Percentiles rank a stretch among this genome's conserved stretches.
Conservation (phyloP, 441 rosid species). For the Aleurites moluccanus region DNA sequence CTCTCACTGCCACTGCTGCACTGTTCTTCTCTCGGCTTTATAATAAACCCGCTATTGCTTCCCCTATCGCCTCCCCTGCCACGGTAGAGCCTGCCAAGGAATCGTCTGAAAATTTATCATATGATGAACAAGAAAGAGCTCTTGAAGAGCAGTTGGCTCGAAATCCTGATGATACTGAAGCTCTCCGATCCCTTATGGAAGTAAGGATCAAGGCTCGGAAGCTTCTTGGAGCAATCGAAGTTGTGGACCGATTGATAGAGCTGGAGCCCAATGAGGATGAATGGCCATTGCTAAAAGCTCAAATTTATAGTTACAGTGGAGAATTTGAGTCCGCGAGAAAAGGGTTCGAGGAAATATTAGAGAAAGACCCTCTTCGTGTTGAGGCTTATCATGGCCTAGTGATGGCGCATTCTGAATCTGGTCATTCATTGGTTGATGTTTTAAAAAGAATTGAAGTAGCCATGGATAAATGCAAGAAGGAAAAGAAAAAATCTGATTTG, state of each 20-base stretch:
- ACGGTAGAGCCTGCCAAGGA: conserved; percentile 30
- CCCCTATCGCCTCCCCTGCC: conserved; percentile 37
- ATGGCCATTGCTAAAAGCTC: conserved; percentile 70
- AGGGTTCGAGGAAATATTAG: conserved; percentile 60
- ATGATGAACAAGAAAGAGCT: conserved; percentile 46
- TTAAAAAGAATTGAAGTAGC: conserved; percentile 57
- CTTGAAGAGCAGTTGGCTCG: conserved; percentile 46
- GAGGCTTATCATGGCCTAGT: conserved; percentile 87
- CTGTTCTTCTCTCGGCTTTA: conserved; percentile 56
- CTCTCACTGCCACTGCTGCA: conserved; percentile 62
- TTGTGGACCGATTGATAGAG: conserved; percentile 62
- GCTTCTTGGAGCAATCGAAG: conserved; percentile 49
- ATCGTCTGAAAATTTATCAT: conserved; percentile 24
- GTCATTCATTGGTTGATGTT: conserved; percentile 38
- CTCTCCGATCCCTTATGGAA: conserved; percentile 66
- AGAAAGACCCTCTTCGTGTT: conserved; percentile 65
- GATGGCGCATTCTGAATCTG: conserved; percentile 60
- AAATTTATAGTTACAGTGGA: conserved; percentile 55
- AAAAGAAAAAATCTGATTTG: conserved; percentile 51
- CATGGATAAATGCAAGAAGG: conserved; percentile 67
- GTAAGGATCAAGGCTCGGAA: conserved; percentile 55
- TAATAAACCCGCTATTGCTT: conserved; percentile 36
- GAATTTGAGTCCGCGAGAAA: conserved; percentile 56
- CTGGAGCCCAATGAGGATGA: conserved; percentile 70
- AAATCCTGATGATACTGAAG: conserved; percentile 50